Conservation (phyloP, 1,139 yeast species). For the Pichia sp. region DNA sequence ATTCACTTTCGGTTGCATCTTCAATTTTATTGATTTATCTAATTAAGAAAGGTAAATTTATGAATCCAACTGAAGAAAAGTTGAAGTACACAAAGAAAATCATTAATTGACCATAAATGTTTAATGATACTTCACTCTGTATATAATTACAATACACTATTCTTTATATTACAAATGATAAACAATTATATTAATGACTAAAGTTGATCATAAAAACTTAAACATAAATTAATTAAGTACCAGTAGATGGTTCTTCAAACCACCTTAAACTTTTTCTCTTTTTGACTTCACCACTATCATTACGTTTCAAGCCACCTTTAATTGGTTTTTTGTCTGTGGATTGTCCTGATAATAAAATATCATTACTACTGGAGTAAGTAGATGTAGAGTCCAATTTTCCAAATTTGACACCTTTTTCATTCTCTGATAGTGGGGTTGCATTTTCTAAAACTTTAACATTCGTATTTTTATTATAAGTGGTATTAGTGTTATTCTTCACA, state of each 20-base stretch:
- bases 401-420: constrained; percentile 3
- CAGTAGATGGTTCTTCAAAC: constrained; percentile 9
- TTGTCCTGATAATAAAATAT: neutral
- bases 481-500: neutral
- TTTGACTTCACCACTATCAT: constrained; percentile 4
- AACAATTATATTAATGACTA: neutral
- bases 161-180: neutral
- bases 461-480: neutral
- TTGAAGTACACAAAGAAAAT: constrained; percentile 38
- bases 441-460: neutral
- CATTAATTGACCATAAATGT: constrained; percentile 11
- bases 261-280: constrained; percentile 12
- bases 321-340: neutral
- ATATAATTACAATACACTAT: neutral
- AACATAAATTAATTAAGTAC: neutral
- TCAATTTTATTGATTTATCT: constrained; percentile 57
- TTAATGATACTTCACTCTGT: neutral
- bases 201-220: neutral
- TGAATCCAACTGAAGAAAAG: constrained; percentile 38
- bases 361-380: neutral
- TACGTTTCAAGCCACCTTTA: constrained; percentile 6
- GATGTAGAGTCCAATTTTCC: neutral
- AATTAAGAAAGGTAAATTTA: constrained; percentile 42
- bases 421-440: neutral
- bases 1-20: constrained; percentile 71